A percentile compares a stretch with the other conserved stretches of the same genome.
Conservation (phyloP, 352 stramenopile species). For the Globisporangium cederbergense region DNA sequence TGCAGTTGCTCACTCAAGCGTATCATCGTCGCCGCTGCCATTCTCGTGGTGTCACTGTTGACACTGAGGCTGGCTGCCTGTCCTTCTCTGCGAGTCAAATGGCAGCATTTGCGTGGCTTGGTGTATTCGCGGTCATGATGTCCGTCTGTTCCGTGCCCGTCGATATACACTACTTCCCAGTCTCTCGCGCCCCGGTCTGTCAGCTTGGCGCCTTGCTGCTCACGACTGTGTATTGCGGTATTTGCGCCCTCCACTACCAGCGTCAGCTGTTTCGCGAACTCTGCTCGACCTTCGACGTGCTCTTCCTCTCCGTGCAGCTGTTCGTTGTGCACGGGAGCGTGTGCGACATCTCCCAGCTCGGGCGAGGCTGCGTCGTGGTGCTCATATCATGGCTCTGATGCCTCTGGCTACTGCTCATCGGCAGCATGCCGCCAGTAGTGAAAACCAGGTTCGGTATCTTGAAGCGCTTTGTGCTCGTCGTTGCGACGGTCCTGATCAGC, state of each 20-base stretch:
- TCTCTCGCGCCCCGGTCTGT: neutral
- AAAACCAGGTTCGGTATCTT: constrained; percentile 11
- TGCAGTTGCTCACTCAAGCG: neutral
- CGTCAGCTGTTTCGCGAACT: constrained; percentile 10
- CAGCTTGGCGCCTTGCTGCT: constrained; percentile 1
- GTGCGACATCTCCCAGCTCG: constrained; percentile 22
- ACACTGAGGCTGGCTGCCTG: neutral
- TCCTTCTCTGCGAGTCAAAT: neutral
- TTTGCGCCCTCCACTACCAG: constrained; percentile 7
- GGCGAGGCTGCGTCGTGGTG: neutral
- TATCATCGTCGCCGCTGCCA: neutral
- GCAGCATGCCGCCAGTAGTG: constrained; percentile 19
- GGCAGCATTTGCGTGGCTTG: neutral
- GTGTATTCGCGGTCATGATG: neutral
- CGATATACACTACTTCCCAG: neutral
- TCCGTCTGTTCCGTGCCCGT: neutral
- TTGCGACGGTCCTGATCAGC: constrained; percentile 5
- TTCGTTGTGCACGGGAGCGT: constrained; percentile 14
- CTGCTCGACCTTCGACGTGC: constrained; percentile 25
- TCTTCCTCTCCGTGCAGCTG: constrained; percentile 26
- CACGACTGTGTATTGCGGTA: neutral
- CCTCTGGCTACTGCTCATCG: constrained; percentile 19
- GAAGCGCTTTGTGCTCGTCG: neutral
- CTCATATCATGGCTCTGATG: constrained; percentile 19
- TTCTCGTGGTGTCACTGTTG: neutral